Base-by-base conservation (phyloP, 2,329 filamentous ascomycete species). In the Xylariaceae sp. region DNA sequence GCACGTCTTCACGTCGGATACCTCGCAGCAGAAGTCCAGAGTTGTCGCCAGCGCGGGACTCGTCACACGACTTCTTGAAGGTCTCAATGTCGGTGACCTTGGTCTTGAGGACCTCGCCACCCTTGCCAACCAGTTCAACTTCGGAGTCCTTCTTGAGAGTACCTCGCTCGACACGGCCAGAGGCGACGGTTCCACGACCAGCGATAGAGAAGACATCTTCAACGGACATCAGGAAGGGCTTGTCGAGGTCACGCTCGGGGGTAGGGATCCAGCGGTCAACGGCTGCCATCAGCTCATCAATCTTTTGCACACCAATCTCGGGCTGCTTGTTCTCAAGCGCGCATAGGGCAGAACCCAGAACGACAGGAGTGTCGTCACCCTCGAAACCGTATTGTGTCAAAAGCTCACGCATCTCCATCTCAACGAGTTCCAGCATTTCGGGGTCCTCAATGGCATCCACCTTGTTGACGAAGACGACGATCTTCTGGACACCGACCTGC, bases 401-500 rank as follows among this genome's bases (percentile, higher is more conserved):
- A 42, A 98, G 83, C 74, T 98, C 93, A 63, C 93, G 89, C 93
- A 98, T 98, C 77, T 98, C 93, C 86, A 98, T 95, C 81, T 98
- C 93, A 65, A 98, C 93, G 45, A 98, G 87, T 75, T 98, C 93
- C 82, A 98, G 81, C 93, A 98, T 98, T 73, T 98, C 93, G 49
- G 88, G 87, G 75, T 98, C 93, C 57, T 97, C 91, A 50, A 98
- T 82, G 53, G 89, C 88, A 68, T 98, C 93, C 65, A 97, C 80
- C 81, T 98, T 98, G 87, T 98, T 98, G 71, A 98, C 93, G 67
- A 98, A 98, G 57, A 98, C 94, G 52, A 98, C 93, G 55, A 97
- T 91, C 72, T 83, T 89, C 78, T 97, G 88, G 55, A 98, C 89
- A 79, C 93, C 93, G 64, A 98, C 91, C 75, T 98, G 93, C 57